A percentile compares a stretch with the other conserved stretches of the same genome.
These are phyloP conservation scores for Phaeotremella skinneri DNA, from an alignment of 768 basidiomycete species.

Conservation along the genomic window DNA sequence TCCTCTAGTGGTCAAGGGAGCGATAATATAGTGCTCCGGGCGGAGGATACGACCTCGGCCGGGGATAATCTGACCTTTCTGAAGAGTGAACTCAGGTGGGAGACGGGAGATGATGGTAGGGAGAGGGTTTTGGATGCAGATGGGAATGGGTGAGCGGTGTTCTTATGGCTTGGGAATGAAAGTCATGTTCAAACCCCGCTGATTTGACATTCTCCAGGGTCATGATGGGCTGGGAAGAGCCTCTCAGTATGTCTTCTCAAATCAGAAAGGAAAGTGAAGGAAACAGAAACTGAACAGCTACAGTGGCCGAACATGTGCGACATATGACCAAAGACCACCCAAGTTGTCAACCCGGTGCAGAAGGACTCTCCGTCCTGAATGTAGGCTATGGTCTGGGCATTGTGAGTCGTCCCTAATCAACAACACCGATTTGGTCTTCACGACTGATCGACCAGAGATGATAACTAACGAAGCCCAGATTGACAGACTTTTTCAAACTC, in stretches of 20 bases:
- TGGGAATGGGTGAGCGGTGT: constrained; percentile 55
- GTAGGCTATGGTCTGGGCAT: constrained; percentile 94
- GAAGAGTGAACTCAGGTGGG: constrained; percentile 66
- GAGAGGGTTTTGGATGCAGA: constrained; percentile 74
- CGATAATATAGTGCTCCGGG: constrained; percentile 36
- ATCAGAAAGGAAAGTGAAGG: too few relatives aligned
- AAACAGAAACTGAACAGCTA: constrained; percentile 35
- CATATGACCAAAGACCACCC: constrained; percentile 61
- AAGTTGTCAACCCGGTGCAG: constrained; percentile 22
- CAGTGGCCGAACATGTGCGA: constrained; percentile 75
- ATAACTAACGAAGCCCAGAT: constrained; percentile 59
- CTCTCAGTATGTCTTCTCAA: constrained; percentile 62
- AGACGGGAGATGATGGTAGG: constrained; percentile 69
- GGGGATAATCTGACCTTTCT: constrained; percentile 62
- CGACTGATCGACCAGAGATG: not conserved
- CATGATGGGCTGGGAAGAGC: constrained; percentile 98
- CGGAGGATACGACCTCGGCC: constrained; percentile 47
- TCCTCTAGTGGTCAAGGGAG: constrained; percentile 14
- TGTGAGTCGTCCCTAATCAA: constrained; percentile 34
- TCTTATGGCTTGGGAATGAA: not conserved
- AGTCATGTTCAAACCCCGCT: not conserved
- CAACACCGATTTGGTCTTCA: not conserved
- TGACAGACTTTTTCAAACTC: constrained; percentile 72
- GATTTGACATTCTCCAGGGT: constrained; percentile 55
- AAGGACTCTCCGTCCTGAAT: constrained; percentile 69